Evolutionary conservation across 225 moss, liverwort and hornwort genomes (phyloP).

Genomic region (Bryoerythrophyllum caledonicum): DNA sequence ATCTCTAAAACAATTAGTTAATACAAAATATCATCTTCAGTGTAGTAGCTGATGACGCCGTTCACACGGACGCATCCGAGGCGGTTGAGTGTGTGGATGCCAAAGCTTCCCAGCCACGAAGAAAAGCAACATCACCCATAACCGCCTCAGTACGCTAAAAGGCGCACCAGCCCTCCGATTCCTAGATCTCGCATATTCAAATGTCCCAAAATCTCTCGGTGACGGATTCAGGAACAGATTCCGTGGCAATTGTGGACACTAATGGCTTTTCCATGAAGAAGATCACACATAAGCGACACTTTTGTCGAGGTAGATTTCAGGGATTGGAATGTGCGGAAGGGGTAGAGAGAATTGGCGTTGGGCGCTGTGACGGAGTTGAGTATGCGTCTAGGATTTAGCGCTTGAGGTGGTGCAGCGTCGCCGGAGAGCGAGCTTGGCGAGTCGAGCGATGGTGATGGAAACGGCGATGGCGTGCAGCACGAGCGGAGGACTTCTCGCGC

Average conservation of each 20-base stretch:
- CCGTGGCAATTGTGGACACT: background rate
- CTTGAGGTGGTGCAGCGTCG: background rate
- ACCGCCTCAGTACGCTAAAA: no score
- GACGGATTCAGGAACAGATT: background rate
- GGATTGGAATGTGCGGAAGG: rapidly evolving
- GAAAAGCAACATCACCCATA: background rate
- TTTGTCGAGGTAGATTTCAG: background rate
- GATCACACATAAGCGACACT: background rate
- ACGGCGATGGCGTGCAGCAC: conserved; percentile 64
- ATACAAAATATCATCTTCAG: no score
- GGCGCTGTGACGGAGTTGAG: background rate
- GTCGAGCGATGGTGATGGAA: conserved; percentile 30
- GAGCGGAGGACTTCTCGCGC: conserved; percentile 43
- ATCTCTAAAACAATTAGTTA: no score
- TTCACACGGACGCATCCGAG: conserved; percentile 17
- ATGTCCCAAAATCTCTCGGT: background rate
- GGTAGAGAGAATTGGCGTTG: background rate
- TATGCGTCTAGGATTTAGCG: background rate
- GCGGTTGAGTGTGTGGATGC: conserved; percentile 52
- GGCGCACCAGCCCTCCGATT: background rate
- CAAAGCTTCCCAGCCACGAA: conserved; percentile 26
- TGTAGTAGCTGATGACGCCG: background rate
- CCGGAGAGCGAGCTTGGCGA: background rate
- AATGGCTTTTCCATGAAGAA: background rate
- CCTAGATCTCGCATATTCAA: no score